phyloP scores from a whole-genome alignment of 1,284 basidiomycete genomes.

The Cutaneotrichosporon sp. region DNA sequence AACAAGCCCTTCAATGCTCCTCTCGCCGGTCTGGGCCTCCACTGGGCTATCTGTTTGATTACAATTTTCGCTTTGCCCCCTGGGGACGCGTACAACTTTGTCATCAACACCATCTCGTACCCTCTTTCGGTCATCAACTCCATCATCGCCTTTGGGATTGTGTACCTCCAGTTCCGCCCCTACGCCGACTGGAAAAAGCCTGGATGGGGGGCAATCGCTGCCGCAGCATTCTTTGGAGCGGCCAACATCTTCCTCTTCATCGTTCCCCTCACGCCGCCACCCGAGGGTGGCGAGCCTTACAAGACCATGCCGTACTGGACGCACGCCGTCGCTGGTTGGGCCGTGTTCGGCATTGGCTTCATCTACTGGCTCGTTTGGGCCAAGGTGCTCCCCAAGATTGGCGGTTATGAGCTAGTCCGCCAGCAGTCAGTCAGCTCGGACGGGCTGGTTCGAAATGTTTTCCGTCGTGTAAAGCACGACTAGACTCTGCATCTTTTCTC shows the following conservation, averaged over 20 bases:
- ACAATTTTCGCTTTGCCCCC: constrained; percentile 57
- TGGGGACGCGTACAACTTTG: constrained; percentile 56
- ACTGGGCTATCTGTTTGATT: constrained; percentile 54
- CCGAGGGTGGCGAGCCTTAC: constrained; percentile 15
- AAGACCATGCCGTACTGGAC: constrained; percentile 18
- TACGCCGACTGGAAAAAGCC: constrained; percentile 13
- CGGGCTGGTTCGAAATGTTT: constrained; percentile 12
- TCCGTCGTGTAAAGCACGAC: neutral
- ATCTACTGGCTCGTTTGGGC: constrained; percentile 23
- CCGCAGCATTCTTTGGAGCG: constrained; percentile 14
- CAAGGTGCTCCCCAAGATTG: constrained; percentile 15
- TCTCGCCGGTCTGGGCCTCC: constrained; percentile 14
- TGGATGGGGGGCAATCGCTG: neutral
- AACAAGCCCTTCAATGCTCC: constrained; percentile 40
- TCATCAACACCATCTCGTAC: constrained; percentile 23
- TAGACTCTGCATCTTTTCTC: neutral
- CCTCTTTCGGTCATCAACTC: constrained; percentile 17
- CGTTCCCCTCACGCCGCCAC: constrained; percentile 12
- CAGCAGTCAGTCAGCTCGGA: constrained; percentile 11
- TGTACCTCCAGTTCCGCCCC: constrained; percentile 14
- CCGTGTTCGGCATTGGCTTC: constrained; percentile 22
- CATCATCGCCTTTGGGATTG: constrained; percentile 16
- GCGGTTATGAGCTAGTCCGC: constrained; percentile 15
- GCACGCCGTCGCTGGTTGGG: constrained; percentile 17
- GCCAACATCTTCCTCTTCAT: constrained; percentile 20